Base-by-base conservation (phyloP, 2,329 filamentous ascomycete genomes). In the Daldinia sp. region DNA sequence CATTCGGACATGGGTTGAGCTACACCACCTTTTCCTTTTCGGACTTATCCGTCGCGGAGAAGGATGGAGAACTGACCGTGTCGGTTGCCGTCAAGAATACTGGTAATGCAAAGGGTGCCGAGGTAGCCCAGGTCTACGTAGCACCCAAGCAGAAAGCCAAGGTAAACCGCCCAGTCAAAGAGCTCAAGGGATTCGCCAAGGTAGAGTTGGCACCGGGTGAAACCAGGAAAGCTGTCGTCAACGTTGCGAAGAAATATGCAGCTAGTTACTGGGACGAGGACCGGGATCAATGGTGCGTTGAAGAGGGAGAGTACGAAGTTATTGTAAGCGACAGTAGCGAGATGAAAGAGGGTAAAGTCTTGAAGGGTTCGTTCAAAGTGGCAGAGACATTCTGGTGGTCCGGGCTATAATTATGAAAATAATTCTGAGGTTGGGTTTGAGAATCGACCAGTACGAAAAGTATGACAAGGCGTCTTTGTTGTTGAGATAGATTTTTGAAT, bases 1-100 rank as follows among this genome's bases (percentile, higher is more conserved):
- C 89, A 59, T 96, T 96, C 73, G 92, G 92, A 10, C 88, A 93
- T 72, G 92, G 92, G 1, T 81, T 95, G 1, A 91, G 89, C 13
- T 95, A 94, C 77, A 93, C 91, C 0, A 86, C 80, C 0, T 94
- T 94, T 74, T 69, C 75, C 8, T 83, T 84, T 68, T 83, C 81
- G 1, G 78, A 83, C 37, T 78, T 89, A 9, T 73, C 74, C 1
- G 79, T 86, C 17, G 73, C 76, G 0, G 78, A 80, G n/a, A 66
- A 68, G 0, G 80, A 86, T 17, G 81, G 79, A 61, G 80, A 84
- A 59, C 72, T 83, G 2, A 73, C 77, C 2, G 83, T 85, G 2
- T 79, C 77, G 0, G 77, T 88, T 3, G 80, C 78, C 0, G 75
- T 93, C 2, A 82, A 80, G 45, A 93, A 93, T 74, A 86, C 81